These are phyloP conservation scores for Scheffersomyces lignosus DNA, from an alignment of 805 yeast genomes.

Conservation along the genomic window DNA sequence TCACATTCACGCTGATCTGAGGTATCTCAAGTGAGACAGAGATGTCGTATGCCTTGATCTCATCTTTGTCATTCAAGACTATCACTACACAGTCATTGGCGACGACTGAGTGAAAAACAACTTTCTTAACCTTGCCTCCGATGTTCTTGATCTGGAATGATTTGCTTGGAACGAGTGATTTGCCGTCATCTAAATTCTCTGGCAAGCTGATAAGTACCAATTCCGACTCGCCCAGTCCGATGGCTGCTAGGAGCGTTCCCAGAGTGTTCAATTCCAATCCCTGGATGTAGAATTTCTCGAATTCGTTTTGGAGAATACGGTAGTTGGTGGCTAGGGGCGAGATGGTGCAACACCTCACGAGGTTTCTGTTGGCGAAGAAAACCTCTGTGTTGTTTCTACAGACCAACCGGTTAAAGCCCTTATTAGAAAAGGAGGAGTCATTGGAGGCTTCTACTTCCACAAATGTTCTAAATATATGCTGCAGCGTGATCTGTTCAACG, in stretches of 20 bases:
- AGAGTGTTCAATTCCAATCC: slow-evolving; percentile 37
- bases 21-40: slow-evolving; percentile 17
- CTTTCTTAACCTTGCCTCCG: slow-evolving; percentile 17
- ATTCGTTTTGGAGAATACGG: slow-evolving; percentile 15
- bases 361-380: slow-evolving; percentile 31
- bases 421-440: not conserved
- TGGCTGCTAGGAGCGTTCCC: slow-evolving; percentile 44
- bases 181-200: slow-evolving; percentile 4
- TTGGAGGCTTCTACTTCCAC: not conserved
- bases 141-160: slow-evolving; percentile 13
- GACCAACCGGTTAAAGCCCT: slow-evolving; percentile 3
- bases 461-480: slow-evolving; percentile 5
- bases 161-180: slow-evolving; percentile 5
- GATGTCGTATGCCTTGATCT: slow-evolving; percentile 20
- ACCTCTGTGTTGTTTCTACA: slow-evolving; percentile 18
- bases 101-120: slow-evolving; percentile 25
- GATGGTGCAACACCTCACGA: slow-evolving; percentile 30
- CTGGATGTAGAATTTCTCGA: slow-evolving; percentile 28
- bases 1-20: slow-evolving; percentile 18
- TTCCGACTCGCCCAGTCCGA: slow-evolving; percentile 29
- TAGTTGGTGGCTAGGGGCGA: slow-evolving; percentile 19
- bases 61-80: slow-evolving; percentile 19
- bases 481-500: slow-evolving; percentile 5
- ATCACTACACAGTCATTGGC: slow-evolving; percentile 23
- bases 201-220: slow-evolving; percentile 35